Evolutionary conservation across 352 stramenopile genomes (phyloP), one percentile per base, ranked within the genome.

Genomic region (Pelagophyceae sp.): DNA sequence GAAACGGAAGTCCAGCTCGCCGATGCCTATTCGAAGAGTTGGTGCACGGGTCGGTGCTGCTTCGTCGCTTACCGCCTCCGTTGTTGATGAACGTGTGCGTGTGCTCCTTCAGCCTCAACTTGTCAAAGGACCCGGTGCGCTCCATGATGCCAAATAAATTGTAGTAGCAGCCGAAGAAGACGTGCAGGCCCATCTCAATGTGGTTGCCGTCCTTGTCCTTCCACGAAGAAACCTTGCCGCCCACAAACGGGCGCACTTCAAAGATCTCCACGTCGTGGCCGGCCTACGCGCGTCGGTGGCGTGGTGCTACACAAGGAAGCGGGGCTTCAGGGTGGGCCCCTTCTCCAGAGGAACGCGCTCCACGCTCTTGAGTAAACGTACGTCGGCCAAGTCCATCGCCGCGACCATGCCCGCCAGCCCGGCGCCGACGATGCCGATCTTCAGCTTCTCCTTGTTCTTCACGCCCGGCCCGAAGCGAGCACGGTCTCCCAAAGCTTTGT

Each of bases 141-240:
- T 90, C 88, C 87, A 94, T 92, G 78, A 94, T 94, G 23, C 89
- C 89, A 79, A 92, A 94, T 31, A 94, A 84, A 78, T 94, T 94
- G 83, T 94, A 94, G 80, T 94, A 94, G 76, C 89, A 94, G 3
- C 89, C 89, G 78, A 94, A 94, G 79, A 94, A 94, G 33, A 94
- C 89, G 72, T 94, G 89, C 33, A 94, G 82, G 33, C 89, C 89
- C 89, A 93, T 93, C 84, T 94, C 89, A 79, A 94, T 93, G 80
- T 94, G 89, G 83, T 94, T 94, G 38, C 87, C 88, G 27, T 94
- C 87, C 80, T 92, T 92, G 76, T 94, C 89, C 75, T 88, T 82
- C 89, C 89, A 94, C 19, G 82, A 89, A 51, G 78, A 85, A 20
- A 93, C 89, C 71, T 94, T 94, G 0, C 89, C 89, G 50, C 89